Evolutionary conservation across 2,329 filamentous ascomycete genomes (phyloP), one percentile per base, ranked within the genome.

Genomic region (Akanthomyces lecanii): DNA sequence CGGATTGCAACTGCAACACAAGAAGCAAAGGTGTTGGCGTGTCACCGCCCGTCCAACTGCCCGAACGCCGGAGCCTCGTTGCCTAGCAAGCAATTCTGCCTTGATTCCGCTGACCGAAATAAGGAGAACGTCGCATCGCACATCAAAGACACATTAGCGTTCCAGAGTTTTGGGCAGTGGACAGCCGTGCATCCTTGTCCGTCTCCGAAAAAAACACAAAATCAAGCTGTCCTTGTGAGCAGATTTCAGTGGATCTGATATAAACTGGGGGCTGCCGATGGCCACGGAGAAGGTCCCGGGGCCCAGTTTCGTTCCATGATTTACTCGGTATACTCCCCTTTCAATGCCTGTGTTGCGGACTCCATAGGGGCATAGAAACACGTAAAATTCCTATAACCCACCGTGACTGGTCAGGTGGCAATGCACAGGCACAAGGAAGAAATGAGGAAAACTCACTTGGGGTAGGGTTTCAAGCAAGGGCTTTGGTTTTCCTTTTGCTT

Each of bases 321-420:
- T 58, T 58, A 58, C 55, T 59, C 6, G 56, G 56, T 42, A 42
- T 51, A 59, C 56, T 50, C 56, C 56, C 56, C 23, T 7, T n/a
- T 6, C 28, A 10, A 11, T 36, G 25, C 36, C 11, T 23, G 40
- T 57, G 14, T n/a, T n/a, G 7, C 5, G 33, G 33, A 21, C 50
- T 23, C 30, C 50, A n/a, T 11, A 25, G 25, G 25, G 18, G 16
- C 36, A 25, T 7, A 30, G 48, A 51, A 51, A 30, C n/a, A 12
- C 38, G 25, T 21, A 8, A 47, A 45, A 56, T 30, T 5, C 18
- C 51, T 18, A 36, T 18, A 55, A 28, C 12, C 53, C 38, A 55
- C 38, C 53, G n/a, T 42, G 36, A n/a, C 36, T 28, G 55, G 55
- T 57, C 55, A 57, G 42, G 42, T 57, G 55, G 40, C 21, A 28